Evolutionary conservation across 1,284 basidiomycete species (phyloP).

Genomic region (Clitocybe nebularis): DNA sequence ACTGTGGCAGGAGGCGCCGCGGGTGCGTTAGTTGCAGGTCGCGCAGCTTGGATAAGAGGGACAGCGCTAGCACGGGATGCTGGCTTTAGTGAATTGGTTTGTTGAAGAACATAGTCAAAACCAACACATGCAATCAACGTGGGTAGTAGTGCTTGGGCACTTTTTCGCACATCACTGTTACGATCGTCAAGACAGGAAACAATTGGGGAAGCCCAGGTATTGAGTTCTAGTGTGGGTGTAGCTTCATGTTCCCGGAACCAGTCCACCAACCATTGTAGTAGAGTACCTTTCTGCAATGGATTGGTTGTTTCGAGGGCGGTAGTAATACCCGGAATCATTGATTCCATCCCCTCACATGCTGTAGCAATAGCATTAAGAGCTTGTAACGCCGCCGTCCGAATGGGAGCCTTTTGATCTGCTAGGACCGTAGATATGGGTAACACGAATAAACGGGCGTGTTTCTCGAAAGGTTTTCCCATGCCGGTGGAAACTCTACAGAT

Average conservation of each 20-base stretch:
- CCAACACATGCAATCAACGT: conserved; percentile 76
- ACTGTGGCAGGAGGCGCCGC: conserved; percentile 21
- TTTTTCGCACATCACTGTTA: conserved; percentile 89
- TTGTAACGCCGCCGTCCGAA: conserved; percentile 75
- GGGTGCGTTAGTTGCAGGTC: conserved; percentile 34
- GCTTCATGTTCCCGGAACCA: conserved; percentile 72
- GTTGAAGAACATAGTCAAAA: conserved; percentile 83
- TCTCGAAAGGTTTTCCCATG: conserved; percentile 96
- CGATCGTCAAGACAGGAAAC: conserved; percentile 90
- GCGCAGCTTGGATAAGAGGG: conserved; percentile 83
- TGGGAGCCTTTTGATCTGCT: conserved; percentile 90
- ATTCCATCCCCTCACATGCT: conserved; percentile 81
- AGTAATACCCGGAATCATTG: conserved; percentile 75
- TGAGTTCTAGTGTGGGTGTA: conserved; percentile 65
- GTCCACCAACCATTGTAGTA: conserved; percentile 83
- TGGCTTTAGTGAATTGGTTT: conserved; percentile 85
- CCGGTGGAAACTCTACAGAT: conserved; percentile 86
- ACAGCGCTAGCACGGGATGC: conserved; percentile 85
- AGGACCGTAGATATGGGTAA: conserved; percentile 81
- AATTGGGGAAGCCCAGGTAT: conserved; percentile 65
- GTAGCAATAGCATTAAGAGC: conserved; percentile 83
- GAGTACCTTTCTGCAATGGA: conserved; percentile 81
- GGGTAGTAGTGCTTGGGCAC: conserved; percentile 81
- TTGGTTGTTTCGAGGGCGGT: conserved; percentile 85
- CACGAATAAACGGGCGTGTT: conserved; percentile 75